Percentiles rank a stretch among this genome's conserved stretches.
Conservation (phyloP, 306 rosid species). For the Carpinus fangiana region DNA sequence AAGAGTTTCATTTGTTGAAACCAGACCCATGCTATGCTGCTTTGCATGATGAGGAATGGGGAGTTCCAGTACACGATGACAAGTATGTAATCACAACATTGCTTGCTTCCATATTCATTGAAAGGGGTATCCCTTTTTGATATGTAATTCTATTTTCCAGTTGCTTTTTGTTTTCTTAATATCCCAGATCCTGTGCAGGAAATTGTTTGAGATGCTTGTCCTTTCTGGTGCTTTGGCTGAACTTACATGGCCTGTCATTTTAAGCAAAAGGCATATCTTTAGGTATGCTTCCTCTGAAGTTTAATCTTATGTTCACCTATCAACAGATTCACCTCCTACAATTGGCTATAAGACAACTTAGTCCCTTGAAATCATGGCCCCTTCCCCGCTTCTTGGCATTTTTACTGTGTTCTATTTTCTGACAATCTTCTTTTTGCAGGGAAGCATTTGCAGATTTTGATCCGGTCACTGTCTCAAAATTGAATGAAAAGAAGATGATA, state of each 20-base stretch:
- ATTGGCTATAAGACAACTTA: constrained; percentile 1
- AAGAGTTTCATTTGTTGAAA: constrained; percentile 28
- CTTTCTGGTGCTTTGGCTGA: constrained; percentile 77
- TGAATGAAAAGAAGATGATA: constrained; percentile 65
- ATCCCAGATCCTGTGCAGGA: constrained; percentile 50
- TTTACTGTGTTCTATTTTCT: constrained; percentile 17
- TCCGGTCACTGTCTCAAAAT: constrained; percentile 58
- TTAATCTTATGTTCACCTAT: constrained; percentile 5
- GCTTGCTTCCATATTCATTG: constrained; percentile 20
- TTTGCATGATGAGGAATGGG: constrained; percentile 91
- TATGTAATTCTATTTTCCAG: constrained; percentile 7
- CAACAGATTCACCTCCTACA: constrained; percentile 18
- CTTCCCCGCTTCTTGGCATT: not conserved
- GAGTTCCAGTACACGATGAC: constrained; percentile 79
- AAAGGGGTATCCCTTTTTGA: not conserved
- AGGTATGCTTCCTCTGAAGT: constrained; percentile 47
- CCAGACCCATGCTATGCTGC: constrained; percentile 65
- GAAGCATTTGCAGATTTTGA: constrained; percentile 75
- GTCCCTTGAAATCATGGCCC: constrained; percentile 13
- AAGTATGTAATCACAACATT: constrained; percentile 48
- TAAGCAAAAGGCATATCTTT: constrained; percentile 72
- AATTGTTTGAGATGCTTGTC: constrained; percentile 78
- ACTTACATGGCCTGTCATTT: constrained; percentile 79
- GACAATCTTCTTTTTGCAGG: constrained; percentile 55
- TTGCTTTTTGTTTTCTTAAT: constrained; percentile 28